These are phyloP conservation scores for Platanthera guangdongensis DNA, from an alignment of 106 monocot genomes.

Conservation along the genomic window DNA sequence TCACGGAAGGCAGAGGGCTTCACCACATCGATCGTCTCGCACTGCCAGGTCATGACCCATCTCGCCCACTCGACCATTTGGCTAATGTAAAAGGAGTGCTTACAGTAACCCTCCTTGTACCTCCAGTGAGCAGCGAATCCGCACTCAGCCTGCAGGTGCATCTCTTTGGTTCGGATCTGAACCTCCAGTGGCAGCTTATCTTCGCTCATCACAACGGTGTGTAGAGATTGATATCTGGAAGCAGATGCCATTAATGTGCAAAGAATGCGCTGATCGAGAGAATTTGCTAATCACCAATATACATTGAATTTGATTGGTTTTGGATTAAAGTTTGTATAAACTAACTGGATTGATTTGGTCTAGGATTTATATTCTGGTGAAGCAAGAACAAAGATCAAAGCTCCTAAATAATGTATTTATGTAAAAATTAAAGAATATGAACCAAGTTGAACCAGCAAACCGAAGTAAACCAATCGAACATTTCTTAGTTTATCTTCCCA, in stretches of 20 bases:
- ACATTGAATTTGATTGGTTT: no score
- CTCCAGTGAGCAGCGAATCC: constrained; percentile 93
- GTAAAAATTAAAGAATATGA: no score
- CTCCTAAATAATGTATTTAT: no score
- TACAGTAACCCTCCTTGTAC: constrained; percentile 64
- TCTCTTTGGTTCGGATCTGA: constrained; percentile 87
- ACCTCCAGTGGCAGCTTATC: constrained; percentile 62
- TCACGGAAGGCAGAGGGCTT: constrained; percentile 13
- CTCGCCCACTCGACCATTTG: constrained; percentile 92
- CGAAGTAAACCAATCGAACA: no score
- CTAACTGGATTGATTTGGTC: no score
- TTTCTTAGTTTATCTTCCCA: no score
- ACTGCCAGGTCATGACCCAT: constrained; percentile 76
- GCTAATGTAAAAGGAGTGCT: constrained; percentile 47
- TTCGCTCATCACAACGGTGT: constrained; percentile 25
- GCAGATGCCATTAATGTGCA: background rate
- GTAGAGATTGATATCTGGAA: constrained; percentile 70
- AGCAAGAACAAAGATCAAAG: background rate
- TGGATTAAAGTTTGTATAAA: no score
- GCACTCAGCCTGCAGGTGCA: constrained; percentile 86
- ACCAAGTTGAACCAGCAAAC: no score
- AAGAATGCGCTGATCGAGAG: background rate
- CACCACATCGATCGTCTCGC: constrained; percentile 43
- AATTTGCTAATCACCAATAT: background rate
- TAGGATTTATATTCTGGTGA: background rate